Evolutionary conservation across 495 filamentous ascomycete genomes (phyloP).

Genomic region (Podospora appendiculata): DNA sequence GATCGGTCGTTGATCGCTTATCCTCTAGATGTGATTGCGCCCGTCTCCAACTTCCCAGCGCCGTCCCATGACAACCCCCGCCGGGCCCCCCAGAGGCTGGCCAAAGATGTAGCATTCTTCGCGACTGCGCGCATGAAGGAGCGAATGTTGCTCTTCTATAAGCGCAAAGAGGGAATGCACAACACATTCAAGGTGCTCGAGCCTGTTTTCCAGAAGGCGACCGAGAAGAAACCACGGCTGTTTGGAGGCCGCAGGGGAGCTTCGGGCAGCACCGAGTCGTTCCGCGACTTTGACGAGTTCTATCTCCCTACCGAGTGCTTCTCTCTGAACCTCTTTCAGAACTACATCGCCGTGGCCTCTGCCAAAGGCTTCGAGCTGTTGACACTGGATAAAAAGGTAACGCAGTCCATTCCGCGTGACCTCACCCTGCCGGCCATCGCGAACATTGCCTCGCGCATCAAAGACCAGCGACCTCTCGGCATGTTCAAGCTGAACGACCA

Average conservation of each 20-base stretch:
- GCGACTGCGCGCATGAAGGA: conserved; percentile 96
- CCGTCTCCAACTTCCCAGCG: conserved; percentile 54
- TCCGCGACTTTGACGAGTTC: conserved; percentile 97
- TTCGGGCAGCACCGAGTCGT: conserved; percentile 80
- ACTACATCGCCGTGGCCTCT: conserved; percentile 82
- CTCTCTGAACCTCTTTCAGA: conserved; percentile 92
- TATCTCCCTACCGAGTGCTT: conserved; percentile 97
- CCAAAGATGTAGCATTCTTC: conserved; percentile 93
- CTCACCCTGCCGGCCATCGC: conserved; percentile 65
- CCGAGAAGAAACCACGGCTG: conserved; percentile 66
- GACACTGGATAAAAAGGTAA: conserved; percentile 90
- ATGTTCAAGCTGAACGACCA: conserved; percentile 94
- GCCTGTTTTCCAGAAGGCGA: conserved; percentile 82
- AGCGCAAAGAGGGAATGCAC: conserved; percentile 83
- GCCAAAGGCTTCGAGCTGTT: conserved; percentile 92
- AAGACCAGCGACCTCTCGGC: conserved; percentile 73
- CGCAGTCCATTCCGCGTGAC: conserved; percentile 77
- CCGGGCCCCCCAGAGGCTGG: conserved; percentile 83
- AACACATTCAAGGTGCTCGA: conserved; percentile 96
- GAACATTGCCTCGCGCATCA: conserved; percentile 73
- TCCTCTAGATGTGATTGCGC: conserved; percentile 83
- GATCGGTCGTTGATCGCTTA: conserved; percentile 91
- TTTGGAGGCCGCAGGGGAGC: conserved; percentile 44
- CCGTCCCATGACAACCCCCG: conserved; percentile 56
- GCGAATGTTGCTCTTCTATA: conserved; percentile 87